Conservation (phyloP, 139 green algal species). For the Closterium sp. region DNA sequence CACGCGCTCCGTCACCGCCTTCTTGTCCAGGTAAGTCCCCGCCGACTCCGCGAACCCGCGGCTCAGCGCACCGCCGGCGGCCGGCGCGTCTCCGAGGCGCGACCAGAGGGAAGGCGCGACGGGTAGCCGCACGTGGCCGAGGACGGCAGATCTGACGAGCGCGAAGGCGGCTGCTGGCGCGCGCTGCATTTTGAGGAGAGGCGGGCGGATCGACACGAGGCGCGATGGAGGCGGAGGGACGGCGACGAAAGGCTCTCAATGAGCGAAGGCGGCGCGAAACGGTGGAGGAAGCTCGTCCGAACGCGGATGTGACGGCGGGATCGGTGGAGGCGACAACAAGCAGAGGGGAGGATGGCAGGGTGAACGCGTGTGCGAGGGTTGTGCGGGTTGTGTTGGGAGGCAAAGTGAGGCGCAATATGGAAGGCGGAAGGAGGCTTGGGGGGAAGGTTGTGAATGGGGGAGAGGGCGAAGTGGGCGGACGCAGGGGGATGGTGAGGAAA, state of each 20-base stretch:
- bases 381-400: not conserved
- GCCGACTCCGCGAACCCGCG: conserved; percentile 27
- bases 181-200: not conserved
- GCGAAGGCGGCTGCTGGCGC: not conserved
- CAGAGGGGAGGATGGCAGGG: not conserved
- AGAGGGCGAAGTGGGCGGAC: too few relatives aligned
- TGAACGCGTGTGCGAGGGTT: not conserved
- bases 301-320: not conserved
- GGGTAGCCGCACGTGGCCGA: conserved; percentile 8
- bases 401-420: not conserved
- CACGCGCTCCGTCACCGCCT: conserved; percentile 87
- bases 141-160: conserved; percentile 16
- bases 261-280: not conserved
- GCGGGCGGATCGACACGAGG: not conserved
- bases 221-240: not conserved
- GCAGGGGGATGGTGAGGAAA: not conserved
- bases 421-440: not conserved
- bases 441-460: not conserved
- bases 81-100: not conserved
- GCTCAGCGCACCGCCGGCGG: not conserved
- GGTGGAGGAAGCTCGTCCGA: not conserved
- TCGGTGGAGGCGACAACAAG: not conserved
- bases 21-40: conserved; percentile 85
- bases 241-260: too few relatives aligned
- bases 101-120: not conserved